phyloP scores from a whole-genome alignment of 139 green algal species.

The Pycnococcus provasolii region DNA sequence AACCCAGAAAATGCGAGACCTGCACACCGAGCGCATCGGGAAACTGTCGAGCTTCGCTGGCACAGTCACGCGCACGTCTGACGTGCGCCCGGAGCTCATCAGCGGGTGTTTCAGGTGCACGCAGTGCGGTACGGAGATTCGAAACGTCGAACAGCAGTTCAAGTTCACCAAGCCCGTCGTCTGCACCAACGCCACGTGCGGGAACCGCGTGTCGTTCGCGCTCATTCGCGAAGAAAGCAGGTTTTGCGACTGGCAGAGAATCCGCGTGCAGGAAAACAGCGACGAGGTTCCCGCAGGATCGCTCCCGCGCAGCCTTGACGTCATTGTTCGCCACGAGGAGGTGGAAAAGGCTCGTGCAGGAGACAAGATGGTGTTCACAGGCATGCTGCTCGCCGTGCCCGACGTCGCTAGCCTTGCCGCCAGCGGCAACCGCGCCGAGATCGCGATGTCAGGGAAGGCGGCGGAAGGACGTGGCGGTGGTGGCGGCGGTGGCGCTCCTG shows the following conservation, averaged over 20 bases:
- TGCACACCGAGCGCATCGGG: conserved; percentile 40
- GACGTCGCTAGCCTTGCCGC: conserved; percentile 63
- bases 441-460: background rate
- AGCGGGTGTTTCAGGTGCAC: conserved; percentile 80
- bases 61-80: conserved; percentile 86
- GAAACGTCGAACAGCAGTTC: conserved; percentile 91
- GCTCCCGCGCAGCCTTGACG: conserved; percentile 87
- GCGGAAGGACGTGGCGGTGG: conserved; percentile 5
- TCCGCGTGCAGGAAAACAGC: conserved; percentile 86
- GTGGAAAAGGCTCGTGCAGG: conserved; percentile 89
- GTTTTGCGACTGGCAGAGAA: conserved; percentile 97
- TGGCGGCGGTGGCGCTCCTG: conserved; percentile 19
- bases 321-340: conserved; percentile 82
- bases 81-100: conserved; percentile 90
- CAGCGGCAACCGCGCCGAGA: conserved; percentile 41
- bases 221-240: conserved; percentile 74
- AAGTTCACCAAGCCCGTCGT: conserved; percentile 84
- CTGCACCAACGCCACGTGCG: conserved; percentile 74
- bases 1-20: conserved; percentile 30
- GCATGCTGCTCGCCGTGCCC: conserved; percentile 86
- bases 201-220: conserved; percentile 70
- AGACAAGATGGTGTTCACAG: conserved; percentile 82
- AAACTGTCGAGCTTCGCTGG: conserved; percentile 53
- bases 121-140: conserved; percentile 53
- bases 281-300: conserved; percentile 87